phyloP scores from a whole-genome alignment of 2,329 filamentous ascomycete species.

The Penicillium sp. region DNA sequence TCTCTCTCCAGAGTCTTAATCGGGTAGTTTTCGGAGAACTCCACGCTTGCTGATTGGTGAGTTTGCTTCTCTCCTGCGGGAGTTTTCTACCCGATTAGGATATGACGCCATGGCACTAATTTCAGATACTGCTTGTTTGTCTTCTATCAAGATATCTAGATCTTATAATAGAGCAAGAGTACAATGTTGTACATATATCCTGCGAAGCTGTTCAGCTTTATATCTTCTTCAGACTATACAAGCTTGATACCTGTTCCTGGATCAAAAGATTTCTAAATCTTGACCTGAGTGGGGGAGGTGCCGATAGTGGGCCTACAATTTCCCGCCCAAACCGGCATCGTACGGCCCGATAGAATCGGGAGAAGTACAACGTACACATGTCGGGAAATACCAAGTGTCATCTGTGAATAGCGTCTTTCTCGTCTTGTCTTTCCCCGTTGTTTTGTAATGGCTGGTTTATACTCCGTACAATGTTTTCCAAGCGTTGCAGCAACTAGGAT shows the following conservation, averaged over 20 bases:
- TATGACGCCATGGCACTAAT: not conserved
- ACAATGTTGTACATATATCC: no score
- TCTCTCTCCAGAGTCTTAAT: not conserved
- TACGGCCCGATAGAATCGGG: not conserved
- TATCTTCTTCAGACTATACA: not conserved
- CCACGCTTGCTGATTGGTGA: slow-evolving; percentile 1
- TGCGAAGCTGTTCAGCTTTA: no score
- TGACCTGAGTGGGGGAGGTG: slow-evolving; percentile 12
- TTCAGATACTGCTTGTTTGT: not conserved
- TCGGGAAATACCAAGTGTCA: no score
- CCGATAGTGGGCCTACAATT: not conserved
- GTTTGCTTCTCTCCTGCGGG: not conserved
- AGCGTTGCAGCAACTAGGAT: no score
- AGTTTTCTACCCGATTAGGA: slow-evolving; percentile 3
- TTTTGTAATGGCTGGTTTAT: no score
- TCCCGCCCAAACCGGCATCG: not conserved
- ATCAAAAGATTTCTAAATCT: not conserved
- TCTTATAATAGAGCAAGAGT: no score
- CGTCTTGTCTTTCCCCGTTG: no score
- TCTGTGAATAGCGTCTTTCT: no score
- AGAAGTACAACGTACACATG: not conserved
- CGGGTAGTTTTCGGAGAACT: not conserved
- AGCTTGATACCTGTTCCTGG: not conserved
- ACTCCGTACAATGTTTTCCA: no score
- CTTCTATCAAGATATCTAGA: no score